Base-by-base conservation (phyloP, 495 filamentous ascomycete species). In the Lophiostoma macrostomum region DNA sequence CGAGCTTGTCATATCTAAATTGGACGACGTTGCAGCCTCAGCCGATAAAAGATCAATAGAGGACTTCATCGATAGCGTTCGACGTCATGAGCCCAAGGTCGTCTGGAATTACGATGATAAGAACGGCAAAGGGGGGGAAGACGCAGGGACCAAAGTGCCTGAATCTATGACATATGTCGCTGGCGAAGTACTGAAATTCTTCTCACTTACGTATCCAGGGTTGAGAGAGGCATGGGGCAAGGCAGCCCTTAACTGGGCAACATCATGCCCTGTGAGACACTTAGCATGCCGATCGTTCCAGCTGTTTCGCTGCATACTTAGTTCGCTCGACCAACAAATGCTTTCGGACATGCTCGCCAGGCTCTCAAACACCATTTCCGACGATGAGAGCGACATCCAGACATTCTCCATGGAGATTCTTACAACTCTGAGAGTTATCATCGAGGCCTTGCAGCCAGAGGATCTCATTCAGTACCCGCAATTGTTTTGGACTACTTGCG, bases 341-440 rank as follows among this genome's bases (percentile, higher is more conserved):
- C 78, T 99, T 13, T 88, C 87, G 1, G 93, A 97, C 59, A 97
- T 97, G 88, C 80, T 99, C 16, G 90, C 85, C 38, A 77, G 94
- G 20, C 79, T 97, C 20, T 96, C 91, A 3, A 96, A 95, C 69
- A 96, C 91, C 0, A 94, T 99, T 52, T 88, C 93, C 1, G 90
- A 96, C 58, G 88, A 96, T 56, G 87, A 91, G 54, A 74, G 81
- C 0, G 91, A 96, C 69, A 90, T 95, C 41, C 89, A 95, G 60
- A 88, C 89, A 2, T 99, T 96, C 68, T 94, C 94, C 1, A 88
- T 96, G 85, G 93, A 99, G 64, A 96, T 97, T 63, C 73, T 99
- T 22, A 95, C 90, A 0, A 97, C 93, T 0, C 68, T 99, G 36
- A 88, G 91, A 52, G 88, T 90, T 0, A 85, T 96, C 47, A 93